Evolutionary conservation across 2,329 filamentous ascomycete genomes (phyloP).

Genomic region (Fusarium sp.): DNA sequence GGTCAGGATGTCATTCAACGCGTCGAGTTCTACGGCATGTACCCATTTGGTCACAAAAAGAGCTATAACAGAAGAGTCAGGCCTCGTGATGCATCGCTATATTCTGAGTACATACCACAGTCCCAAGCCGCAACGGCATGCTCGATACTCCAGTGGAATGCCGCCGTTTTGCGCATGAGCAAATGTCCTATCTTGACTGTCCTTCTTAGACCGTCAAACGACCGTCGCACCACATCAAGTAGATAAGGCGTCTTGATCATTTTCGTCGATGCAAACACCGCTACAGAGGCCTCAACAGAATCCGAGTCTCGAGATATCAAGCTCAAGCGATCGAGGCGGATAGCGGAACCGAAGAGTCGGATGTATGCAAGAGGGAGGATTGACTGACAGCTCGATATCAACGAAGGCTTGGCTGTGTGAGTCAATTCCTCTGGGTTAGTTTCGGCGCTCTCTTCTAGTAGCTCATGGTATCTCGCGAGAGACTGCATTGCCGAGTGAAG

Average conservation of each 20-base stretch:
- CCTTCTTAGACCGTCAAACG: conserved; percentile 15
- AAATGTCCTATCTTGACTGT: conserved; percentile 21
- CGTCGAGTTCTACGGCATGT: conserved; percentile 19
- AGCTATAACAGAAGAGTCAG: not conserved
- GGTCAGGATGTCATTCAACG: not conserved
- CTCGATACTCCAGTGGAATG: conserved; percentile 27
- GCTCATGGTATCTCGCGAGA: too few relatives aligned
- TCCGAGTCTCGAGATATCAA: too few relatives aligned
- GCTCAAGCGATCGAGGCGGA: too few relatives aligned
- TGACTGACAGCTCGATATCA: too few relatives aligned
- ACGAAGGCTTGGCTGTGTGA: too few relatives aligned
- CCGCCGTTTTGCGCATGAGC: conserved; percentile 29
- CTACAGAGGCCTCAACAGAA: too few relatives aligned
- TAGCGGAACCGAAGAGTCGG: too few relatives aligned
- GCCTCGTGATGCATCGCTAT: not conserved
- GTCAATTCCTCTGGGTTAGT: too few relatives aligned
- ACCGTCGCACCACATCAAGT: conserved; percentile 9
- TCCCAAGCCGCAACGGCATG: conserved; percentile 29
- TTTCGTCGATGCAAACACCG: not conserved
- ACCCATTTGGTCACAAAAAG: conserved; percentile 27
- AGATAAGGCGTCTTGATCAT: conserved; percentile 6
- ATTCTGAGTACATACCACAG: conserved; percentile 10
- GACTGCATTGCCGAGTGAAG: not conserved
- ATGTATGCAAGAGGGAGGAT: too few relatives aligned
- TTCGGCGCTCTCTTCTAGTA: too few relatives aligned